phyloP scores from a whole-genome alignment of 1,284 basidiomycete species.

The Erythrobasidium hasegawianum region DNA sequence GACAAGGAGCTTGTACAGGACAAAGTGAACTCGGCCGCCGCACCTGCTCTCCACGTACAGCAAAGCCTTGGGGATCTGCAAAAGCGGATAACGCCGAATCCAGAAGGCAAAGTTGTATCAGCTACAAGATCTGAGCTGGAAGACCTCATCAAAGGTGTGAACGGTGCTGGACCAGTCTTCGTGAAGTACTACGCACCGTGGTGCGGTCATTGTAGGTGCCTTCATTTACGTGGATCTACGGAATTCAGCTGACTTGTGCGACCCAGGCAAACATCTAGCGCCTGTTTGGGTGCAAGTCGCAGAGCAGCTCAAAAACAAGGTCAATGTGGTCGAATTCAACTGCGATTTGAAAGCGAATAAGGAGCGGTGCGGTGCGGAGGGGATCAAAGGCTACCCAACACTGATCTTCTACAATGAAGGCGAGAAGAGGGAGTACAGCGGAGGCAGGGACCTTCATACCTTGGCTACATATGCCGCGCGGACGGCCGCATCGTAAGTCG shows the following conservation, averaged over 20 bases:
- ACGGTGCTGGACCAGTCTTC: slow-evolving; percentile 61
- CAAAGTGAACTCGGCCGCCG: background rate
- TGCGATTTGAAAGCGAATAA: slow-evolving; percentile 64
- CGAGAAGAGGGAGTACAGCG: slow-evolving; percentile 64
- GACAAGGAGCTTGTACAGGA: slow-evolving; percentile 7
- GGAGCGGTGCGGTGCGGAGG: slow-evolving; percentile 62
- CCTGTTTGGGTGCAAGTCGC: slow-evolving; percentile 68
- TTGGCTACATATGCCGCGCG: slow-evolving; percentile 68
- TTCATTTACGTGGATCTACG: slow-evolving; percentile 24
- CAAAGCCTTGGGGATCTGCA: background rate
- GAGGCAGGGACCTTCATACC: slow-evolving; percentile 63
- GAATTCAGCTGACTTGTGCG: slow-evolving; percentile 52
- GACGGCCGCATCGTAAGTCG: slow-evolving; percentile 62
- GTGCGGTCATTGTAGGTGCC: slow-evolving; percentile 64
- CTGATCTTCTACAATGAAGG: slow-evolving; percentile 61
- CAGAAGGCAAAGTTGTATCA: slow-evolving; percentile 38
- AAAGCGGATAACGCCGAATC: slow-evolving; percentile 33
- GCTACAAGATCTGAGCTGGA: slow-evolving; percentile 33
- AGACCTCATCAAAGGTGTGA: slow-evolving; percentile 16
- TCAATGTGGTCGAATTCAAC: slow-evolving; percentile 77
- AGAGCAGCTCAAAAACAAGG: slow-evolving; percentile 60
- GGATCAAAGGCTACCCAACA: slow-evolving; percentile 73
- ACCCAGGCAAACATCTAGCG: slow-evolving; percentile 65
- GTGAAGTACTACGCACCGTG: slow-evolving; percentile 63
- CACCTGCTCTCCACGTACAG: slow-evolving; percentile 21